Evolutionary conservation across 176 grass and related monocot genomes (phyloP).

Genomic region (Carex cristatella): DNA sequence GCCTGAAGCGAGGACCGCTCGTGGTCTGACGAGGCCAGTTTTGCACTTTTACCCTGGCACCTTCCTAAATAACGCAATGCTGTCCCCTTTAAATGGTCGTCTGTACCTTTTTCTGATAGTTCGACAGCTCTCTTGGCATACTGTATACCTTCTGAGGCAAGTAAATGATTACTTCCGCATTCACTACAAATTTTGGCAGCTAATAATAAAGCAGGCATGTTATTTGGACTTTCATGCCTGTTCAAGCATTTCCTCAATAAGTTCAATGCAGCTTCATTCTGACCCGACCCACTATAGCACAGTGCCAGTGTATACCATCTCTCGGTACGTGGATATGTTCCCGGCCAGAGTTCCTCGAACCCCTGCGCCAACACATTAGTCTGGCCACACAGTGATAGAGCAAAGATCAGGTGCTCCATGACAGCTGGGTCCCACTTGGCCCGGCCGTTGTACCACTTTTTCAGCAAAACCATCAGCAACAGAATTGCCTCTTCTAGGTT

Average conservation of each 20-base stretch:
- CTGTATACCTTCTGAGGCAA: slow-evolving; percentile 77
- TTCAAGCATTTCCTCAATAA: slow-evolving; percentile 76
- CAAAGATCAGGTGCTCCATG: slow-evolving; percentile 87
- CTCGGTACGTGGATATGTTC: slow-evolving; percentile 68
- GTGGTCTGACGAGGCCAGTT: slow-evolving; percentile 69
- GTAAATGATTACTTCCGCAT: slow-evolving; percentile 1
- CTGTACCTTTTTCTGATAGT: slow-evolving; percentile 25
- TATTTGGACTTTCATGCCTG: slow-evolving; percentile 65
- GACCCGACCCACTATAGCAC: slow-evolving; percentile 53
- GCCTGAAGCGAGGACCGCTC: slow-evolving; percentile 69
- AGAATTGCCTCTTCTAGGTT: slow-evolving; percentile 97
- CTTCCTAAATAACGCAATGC: slow-evolving; percentile 65
- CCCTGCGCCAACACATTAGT: slow-evolving; percentile 67
- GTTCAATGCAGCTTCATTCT: slow-evolving; percentile 67
- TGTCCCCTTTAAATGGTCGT: slow-evolving; percentile 63
- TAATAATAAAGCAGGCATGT: slow-evolving; percentile 64
- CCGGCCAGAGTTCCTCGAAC: slow-evolving; percentile 79
- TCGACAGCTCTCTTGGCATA: slow-evolving; percentile 68
- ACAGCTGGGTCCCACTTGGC: slow-evolving; percentile 84
- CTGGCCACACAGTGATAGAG: slow-evolving; percentile 75
- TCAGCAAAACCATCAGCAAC: slow-evolving; percentile 77
- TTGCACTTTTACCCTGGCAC: slow-evolving; percentile 70
- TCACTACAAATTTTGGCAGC: slow-evolving; percentile 89
- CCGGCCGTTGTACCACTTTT: slow-evolving; percentile 73
- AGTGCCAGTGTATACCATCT: slow-evolving; percentile 86